These are phyloP conservation scores for Viscum album DNA, from an alignment of 177 flowering plant species.

Conservation along the genomic window DNA sequence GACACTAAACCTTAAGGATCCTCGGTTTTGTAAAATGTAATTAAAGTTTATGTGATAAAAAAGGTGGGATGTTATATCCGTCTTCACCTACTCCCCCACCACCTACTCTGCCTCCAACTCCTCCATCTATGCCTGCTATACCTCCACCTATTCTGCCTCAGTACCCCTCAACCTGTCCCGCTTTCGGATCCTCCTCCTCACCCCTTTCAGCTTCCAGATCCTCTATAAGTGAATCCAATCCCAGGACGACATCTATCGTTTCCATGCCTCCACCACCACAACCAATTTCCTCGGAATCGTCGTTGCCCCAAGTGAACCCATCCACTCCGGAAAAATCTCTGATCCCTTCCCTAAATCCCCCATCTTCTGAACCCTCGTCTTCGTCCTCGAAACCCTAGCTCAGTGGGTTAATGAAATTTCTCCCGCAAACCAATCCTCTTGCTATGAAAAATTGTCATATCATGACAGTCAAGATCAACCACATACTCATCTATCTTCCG, in stretches of 20 bases:
- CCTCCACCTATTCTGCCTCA: too few species aligned
- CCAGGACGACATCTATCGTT: conserved; percentile 45
- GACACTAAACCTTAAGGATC: too few species aligned
- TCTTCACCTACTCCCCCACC: too few species aligned
- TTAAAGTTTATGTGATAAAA: too few species aligned
- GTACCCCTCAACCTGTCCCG: too few species aligned
- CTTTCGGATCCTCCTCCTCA: too few species aligned
- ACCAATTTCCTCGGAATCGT: conserved; percentile 70
- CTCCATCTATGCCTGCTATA: too few species aligned
- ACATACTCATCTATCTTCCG: too few species aligned
- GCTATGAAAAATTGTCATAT: conserved; percentile 70
- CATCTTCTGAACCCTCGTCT: conserved; percentile 18
- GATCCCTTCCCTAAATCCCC: conserved; percentile 49
- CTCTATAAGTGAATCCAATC: conserved; percentile 55
- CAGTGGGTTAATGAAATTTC: conserved; percentile 68
- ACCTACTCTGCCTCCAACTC: too few species aligned
- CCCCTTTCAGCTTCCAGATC: conserved; percentile 42
- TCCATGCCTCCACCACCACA: conserved; percentile 42
- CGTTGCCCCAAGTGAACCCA: conserved; percentile 60
- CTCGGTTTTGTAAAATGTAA: too few species aligned
- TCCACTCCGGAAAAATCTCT: conserved; percentile 55
- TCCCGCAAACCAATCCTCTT: conserved; percentile 46
- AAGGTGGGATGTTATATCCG: too few species aligned
- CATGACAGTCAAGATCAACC: conserved; percentile 85
- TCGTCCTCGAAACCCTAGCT: conserved; percentile 32